Evolutionary conservation across 805 yeast genomes (phyloP).

Genomic region (Schizosaccharomyces japonicus): DNA sequence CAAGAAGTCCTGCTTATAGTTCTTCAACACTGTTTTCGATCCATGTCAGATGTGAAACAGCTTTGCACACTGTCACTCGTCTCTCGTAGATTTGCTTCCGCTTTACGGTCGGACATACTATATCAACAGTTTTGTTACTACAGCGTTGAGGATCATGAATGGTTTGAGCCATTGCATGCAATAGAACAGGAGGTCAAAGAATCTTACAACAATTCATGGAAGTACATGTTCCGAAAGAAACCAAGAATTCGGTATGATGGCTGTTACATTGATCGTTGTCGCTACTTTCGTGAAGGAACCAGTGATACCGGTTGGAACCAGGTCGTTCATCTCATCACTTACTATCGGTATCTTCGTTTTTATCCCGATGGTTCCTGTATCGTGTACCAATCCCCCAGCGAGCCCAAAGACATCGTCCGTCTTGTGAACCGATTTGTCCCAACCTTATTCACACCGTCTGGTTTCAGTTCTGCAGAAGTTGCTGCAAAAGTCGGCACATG

Average conservation of each 20-base stretch:
- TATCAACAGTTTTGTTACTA: not conserved
- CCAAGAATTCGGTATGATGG: conserved; percentile 69
- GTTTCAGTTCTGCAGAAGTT: not conserved
- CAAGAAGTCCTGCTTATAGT: conserved; percentile 6
- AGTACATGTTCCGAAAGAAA: conserved; percentile 32
- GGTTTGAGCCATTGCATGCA: not conserved
- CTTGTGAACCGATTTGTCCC: conserved; percentile 17
- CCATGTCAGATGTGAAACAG: not conserved
- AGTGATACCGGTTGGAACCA: conserved; percentile 39
- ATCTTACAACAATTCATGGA: conserved; percentile 15
- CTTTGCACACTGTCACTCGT: not conserved
- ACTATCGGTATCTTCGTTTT: conserved; percentile 66
- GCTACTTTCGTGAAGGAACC: conserved; percentile 66
- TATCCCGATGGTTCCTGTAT: conserved; percentile 55
- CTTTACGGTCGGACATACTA: not conserved
- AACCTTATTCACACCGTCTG: not conserved
- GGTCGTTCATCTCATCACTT: conserved; percentile 67
- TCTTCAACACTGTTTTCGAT: not conserved
- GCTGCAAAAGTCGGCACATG: not conserved
- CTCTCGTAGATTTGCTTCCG: not conserved
- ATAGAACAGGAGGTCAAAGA: conserved; percentile 2
- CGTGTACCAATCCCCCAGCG: conserved; percentile 43
- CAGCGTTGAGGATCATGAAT: not conserved
- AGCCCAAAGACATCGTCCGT: conserved; percentile 47
- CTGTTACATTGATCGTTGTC: conserved; percentile 61